phyloP scores from a whole-genome alignment of 768 basidiomycete species.

The Boletus barrowsii region DNA sequence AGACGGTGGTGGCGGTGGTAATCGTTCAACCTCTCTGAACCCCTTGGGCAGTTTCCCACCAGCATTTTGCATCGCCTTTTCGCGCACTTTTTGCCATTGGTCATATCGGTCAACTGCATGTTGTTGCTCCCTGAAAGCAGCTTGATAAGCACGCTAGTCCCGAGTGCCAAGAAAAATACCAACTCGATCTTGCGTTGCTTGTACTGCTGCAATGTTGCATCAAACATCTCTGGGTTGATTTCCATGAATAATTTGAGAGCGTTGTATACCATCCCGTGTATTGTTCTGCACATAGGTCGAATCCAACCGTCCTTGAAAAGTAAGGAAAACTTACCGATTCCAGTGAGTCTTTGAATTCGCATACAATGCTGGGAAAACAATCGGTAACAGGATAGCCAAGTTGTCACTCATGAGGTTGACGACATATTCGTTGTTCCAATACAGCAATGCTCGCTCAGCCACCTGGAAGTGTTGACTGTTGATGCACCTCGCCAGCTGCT shows the following conservation, averaged over 20 bases:
- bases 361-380: slow-evolving; percentile 96
- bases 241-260: slow-evolving; percentile 99
- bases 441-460: slow-evolving; percentile 92
- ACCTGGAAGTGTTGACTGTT: slow-evolving; percentile 99
- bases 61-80: slow-evolving; percentile 69
- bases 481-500: slow-evolving; percentile 93
- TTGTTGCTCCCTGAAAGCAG: slow-evolving; percentile 70
- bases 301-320: not conserved
- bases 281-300: slow-evolving; percentile 60
- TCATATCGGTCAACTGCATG: slow-evolving; percentile 82
- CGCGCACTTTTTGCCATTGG: slow-evolving; percentile 84
- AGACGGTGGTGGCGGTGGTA: slow-evolving; percentile 75
- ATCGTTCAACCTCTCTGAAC: slow-evolving; percentile 63
- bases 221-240: slow-evolving; percentile 95
- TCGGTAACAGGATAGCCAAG: slow-evolving; percentile 80
- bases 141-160: slow-evolving; percentile 1
- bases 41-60: slow-evolving; percentile 69
- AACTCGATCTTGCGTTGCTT: slow-evolving; percentile 84
- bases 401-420: slow-evolving; percentile 99
- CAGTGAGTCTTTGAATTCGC: slow-evolving; percentile 96
- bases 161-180: slow-evolving; percentile 33
- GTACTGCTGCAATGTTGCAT: slow-evolving; percentile 90
- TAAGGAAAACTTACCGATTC: slow-evolving; percentile 74
- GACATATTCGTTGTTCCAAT: slow-evolving; percentile 99
- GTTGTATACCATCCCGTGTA: slow-evolving; percentile 99